These are phyloP conservation scores for Acorus gramineus DNA, from an alignment of 106 monocot species.

Conservation along the genomic window DNA sequence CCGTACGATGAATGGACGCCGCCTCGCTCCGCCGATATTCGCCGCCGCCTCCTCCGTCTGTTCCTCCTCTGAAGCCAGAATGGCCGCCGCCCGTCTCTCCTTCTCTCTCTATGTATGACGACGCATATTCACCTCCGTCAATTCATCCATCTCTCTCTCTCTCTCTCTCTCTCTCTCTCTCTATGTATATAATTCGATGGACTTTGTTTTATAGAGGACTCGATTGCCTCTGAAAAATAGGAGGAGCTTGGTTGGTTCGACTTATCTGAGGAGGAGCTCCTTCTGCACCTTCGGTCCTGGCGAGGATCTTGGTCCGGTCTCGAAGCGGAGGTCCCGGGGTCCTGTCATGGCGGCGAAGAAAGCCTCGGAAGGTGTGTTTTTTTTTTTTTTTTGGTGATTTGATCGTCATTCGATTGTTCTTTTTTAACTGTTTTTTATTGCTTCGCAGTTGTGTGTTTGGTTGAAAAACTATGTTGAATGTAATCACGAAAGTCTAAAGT, in stretches of 20 bases:
- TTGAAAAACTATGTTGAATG: too few relatives aligned
- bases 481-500: too few relatives aligned
- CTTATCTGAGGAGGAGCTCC: neutral
- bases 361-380: slow-evolving; percentile 43
- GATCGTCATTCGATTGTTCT: neutral
- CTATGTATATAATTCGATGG: neutral
- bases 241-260: too few relatives aligned
- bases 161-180: neutral
- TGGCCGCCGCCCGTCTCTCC: slow-evolving; percentile 27
- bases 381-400: neutral
- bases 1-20: slow-evolving; percentile 32
- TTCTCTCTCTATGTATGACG: slow-evolving; percentile 1
- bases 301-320: slow-evolving; percentile 17
- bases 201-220: neutral
- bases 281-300: slow-evolving; percentile 12
- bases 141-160: slow-evolving; percentile 6
- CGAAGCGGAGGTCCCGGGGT: slow-evolving; percentile 60
- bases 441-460: too few relatives aligned
- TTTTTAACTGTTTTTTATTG: neutral
- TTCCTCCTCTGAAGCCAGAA: slow-evolving; percentile 28
- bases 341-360: slow-evolving; percentile 85
- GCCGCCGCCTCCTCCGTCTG: slow-evolving; percentile 11
- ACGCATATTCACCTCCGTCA: too few relatives aligned
- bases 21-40: slow-evolving; percentile 22
- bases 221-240: too few relatives aligned